phyloP scores from a whole-genome alignment of 768 basidiomycete species.

The Sporobolomyces phaffii region DNA sequence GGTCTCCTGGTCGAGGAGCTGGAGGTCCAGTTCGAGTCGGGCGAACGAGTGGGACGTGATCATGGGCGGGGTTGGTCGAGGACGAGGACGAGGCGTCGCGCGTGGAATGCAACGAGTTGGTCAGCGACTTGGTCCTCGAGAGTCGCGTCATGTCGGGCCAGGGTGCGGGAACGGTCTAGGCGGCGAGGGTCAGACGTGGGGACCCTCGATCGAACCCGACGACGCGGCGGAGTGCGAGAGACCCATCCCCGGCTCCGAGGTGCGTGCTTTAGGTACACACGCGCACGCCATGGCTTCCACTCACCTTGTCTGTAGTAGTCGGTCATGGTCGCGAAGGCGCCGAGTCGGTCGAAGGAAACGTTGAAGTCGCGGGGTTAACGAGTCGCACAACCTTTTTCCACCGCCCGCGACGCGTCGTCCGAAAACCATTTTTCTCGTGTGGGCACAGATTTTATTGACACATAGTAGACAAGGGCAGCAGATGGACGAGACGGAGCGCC shows the following conservation, averaged over 20 bases:
- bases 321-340: background rate
- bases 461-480: background rate
- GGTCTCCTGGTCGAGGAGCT: background rate
- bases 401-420: background rate
- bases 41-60: too few relatives aligned
- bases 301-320: conserved; percentile 16
- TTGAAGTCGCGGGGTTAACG: too few relatives aligned
- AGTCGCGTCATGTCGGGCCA: background rate
- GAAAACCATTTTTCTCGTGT: too few relatives aligned
- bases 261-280: too few relatives aligned
- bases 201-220: too few relatives aligned
- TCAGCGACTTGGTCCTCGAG: background rate
- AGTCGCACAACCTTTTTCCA: too few relatives aligned
- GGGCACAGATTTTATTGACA: too few relatives aligned
- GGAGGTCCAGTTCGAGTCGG: too few relatives aligned
- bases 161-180: background rate
- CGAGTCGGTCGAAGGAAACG: background rate
- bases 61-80: too few relatives aligned
- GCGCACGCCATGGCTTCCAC: too few relatives aligned
- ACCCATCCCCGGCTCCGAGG: too few relatives aligned
- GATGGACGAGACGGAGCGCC: background rate
- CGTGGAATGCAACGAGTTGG: background rate
- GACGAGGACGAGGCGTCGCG: background rate
- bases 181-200: background rate
- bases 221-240: too few relatives aligned